Base-by-base conservation (phyloP, 208 protist species). In the Acanthamoeba rhysodes region DNA sequence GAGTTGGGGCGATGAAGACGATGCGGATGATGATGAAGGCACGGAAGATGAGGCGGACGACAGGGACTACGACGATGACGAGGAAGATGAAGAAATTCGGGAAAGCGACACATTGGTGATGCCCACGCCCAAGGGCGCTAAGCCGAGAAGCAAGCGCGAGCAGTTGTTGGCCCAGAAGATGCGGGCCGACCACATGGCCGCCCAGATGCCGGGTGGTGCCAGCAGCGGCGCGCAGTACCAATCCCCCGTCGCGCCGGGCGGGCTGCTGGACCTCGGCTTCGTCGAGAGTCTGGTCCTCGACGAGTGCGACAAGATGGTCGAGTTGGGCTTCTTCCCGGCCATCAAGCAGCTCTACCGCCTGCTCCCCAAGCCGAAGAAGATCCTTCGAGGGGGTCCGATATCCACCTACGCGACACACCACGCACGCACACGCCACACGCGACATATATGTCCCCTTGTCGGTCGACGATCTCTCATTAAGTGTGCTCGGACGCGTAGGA, bases 221-320 rank as follows among this genome's bases (percentile, higher is more conserved):
- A 68, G 18, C 62, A 27, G 24, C 41, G 24, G 64, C 64, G 64
- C 16, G 22, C 16, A 72, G 64, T 59, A 22, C 22, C 64, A 34
- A 32, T 2, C 70, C n/a, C 29, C 66, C 29, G 22, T 74, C 22
- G 37, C n/a, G 32, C 32, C 78, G 29, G 48, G 78, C 64, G 85
- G 7, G 18, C 50, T 85, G 45, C 72, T 95, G 22, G 59, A 91
- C 27, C 84, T 95, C 29, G 34, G 82, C 29, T 85, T 62, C 45
- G 74, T 95, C n/a, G 59, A 93, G 20, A 78, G 48, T 32, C 53
- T 95, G 22, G 80, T 91, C 59, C 66, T 95, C 16, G 93, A 95
- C 55, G 93, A 95, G 37, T 76, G 66, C 53, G 93, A 95, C 74
- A 90, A 80, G 48, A 95, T 95, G 93, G 84, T 95, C 34, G 82